Percentiles rank a stretch among this genome's conserved stretches.
Conservation (phyloP, 225 moss, liverwort and hornwort genomes). For the Anthoceros angustus region DNA sequence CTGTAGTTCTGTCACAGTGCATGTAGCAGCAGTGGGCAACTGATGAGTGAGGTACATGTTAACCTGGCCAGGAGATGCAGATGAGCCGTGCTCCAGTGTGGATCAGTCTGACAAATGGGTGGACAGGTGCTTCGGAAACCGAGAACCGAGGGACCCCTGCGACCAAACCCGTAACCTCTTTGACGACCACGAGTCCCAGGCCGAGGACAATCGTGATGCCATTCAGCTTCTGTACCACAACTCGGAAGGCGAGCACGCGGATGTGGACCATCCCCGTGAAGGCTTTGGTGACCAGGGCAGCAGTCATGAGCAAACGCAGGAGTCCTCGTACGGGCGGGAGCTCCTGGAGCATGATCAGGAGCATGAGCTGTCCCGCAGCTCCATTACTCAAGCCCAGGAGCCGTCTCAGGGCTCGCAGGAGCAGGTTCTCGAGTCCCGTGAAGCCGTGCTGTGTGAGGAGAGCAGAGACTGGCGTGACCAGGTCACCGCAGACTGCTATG, state of each 20-base stretch:
- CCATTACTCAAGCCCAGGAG: not conserved
- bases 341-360: not conserved
- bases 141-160: not conserved
- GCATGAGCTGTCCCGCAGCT: not conserved
- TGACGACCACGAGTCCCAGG: not conserved
- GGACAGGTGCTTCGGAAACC: conserved; percentile 7
- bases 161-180: conserved; percentile 10
- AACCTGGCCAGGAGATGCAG: conserved; percentile 10
- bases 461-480: too few species aligned
- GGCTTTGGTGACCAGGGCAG: too few species aligned
- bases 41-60: too few species aligned
- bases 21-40: too few species aligned
- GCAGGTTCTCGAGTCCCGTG: not conserved
- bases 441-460: not conserved
- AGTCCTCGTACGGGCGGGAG: too few species aligned
- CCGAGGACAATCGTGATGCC: not conserved
- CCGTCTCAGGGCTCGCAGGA: not conserved
- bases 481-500: too few species aligned
- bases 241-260: too few species aligned
- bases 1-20: too few species aligned
- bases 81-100: conserved; percentile 14
- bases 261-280: too few species aligned
- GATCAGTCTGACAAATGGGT: conserved; percentile 23
- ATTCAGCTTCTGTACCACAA: too few species aligned
- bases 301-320: too few species aligned